Base-by-base conservation (phyloP, 2,329 filamentous ascomycete species). In the Penicillium sp. region DNA sequence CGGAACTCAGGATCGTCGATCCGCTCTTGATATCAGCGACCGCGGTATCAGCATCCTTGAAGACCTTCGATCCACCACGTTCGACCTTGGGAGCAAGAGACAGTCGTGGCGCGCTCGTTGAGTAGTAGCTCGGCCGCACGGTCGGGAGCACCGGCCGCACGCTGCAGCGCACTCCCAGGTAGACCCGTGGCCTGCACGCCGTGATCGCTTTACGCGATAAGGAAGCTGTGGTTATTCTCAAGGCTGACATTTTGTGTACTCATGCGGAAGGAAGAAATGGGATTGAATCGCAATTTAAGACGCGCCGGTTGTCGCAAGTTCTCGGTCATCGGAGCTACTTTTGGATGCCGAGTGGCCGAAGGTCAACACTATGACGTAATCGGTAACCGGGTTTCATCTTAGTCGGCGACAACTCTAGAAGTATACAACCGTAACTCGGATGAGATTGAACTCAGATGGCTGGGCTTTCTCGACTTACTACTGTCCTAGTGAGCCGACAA, bases 1-100 rank as follows among this genome's bases (percentile, higher is more conserved):
- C 91, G 16, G 90, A 88, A 69, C 89, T 91, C 54, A 93, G 78
- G 35, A 93, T 80, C 0, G 85, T 89, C 11, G 85, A 87, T 54
- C 89, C 85, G 66, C 88, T 88, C 69, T 87, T 80, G 55, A 93
- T 78, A 69, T 91, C 89, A 3, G 85, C 83, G 42, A 59, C 83
- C 6, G 90, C 90, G 43, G 85, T 85, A 61, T 88, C 87, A 19
- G 88, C 88, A 66, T 70, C 67, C 46, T 70, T 69, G 60, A 71
- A 76, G 1, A 77, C 26, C 45, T 77, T 77, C 2, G 74, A 75
- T n/a, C 59, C 65, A 1, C 65, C 66, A n/a, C 73, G 65, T 19
- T 73, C 67, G 16, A 70, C 58, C 46, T 61, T 66, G 3, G 72
- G 70, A 0, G 66, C 67, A 3, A 64, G 62, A 1, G 61, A 58